Conservation (phyloP, 257 asterid genomes). For the Ocimum tenuiflorum region DNA sequence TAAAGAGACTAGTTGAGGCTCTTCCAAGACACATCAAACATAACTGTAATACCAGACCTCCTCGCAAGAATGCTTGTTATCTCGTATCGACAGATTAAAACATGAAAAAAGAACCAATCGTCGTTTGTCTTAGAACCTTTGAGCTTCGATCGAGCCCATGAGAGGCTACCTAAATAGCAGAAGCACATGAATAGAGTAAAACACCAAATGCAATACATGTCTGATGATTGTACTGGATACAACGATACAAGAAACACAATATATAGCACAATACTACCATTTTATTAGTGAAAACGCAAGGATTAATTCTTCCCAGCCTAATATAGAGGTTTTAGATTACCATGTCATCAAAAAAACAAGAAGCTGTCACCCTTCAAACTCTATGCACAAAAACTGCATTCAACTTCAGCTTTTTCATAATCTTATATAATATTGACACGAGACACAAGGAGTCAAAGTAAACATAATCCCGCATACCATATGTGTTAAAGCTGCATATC, state of each 20-base stretch:
- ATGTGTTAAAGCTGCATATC: slow-evolving; percentile 77
- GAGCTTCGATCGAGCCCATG: slow-evolving; percentile 96
- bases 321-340: not conserved
- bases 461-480: slow-evolving; percentile 50
- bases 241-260: not conserved
- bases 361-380: not conserved
- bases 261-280: not conserved
- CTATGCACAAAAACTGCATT: not conserved
- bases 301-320: not conserved
- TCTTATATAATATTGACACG: not conserved
- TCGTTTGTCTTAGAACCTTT: slow-evolving; percentile 85
- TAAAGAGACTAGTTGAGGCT: not conserved
- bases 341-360: not conserved
- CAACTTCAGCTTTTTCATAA: not conserved
- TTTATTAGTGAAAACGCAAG: not conserved
- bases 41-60: slow-evolving; percentile 32
- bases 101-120: slow-evolving; percentile 70
- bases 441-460: slow-evolving; percentile 2
- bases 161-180: slow-evolving; percentile 72
- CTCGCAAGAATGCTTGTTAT: slow-evolving; percentile 15
- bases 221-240: not conserved
- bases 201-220: not conserved
- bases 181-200: slow-evolving; percentile 17
- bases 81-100: slow-evolving; percentile 42
- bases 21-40: not conserved